Evolutionary conservation across 2,329 filamentous ascomycete species (phyloP).

Genomic region (Verticillium dahliae): DNA sequence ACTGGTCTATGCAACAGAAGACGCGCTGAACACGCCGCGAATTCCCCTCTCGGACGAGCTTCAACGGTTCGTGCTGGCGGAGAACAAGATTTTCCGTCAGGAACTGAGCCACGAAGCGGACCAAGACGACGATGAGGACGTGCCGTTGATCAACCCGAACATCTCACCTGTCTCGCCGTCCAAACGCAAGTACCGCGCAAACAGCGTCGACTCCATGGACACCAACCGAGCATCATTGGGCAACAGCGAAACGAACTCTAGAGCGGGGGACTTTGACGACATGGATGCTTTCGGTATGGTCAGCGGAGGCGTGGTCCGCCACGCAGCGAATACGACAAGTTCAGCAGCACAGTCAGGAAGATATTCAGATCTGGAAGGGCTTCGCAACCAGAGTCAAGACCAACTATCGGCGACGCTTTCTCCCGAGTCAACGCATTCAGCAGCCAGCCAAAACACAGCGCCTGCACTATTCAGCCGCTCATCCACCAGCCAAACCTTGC

Average conservation of each 20-base stretch:
- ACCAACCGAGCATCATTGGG: conserved; percentile 37
- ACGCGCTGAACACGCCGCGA: conserved; percentile 29
- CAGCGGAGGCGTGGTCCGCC: conserved; percentile 16
- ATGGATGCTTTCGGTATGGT: conserved; percentile 17
- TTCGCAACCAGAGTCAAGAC: not conserved
- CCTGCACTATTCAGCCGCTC: conserved; percentile 10
- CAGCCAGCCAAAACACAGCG: conserved; percentile 15
- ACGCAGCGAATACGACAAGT: conserved; percentile 11
- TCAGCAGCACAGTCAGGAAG: conserved; percentile 7
- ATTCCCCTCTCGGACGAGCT: conserved; percentile 29
- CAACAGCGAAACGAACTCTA: conserved; percentile 14
- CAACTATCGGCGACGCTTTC: conserved; percentile 8
- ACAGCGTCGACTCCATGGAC: conserved; percentile 39
- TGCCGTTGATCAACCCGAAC: not conserved
- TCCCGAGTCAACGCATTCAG: conserved; percentile 6
- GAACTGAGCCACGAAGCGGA: conserved; percentile 36
- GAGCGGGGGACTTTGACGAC: conserved; percentile 9
- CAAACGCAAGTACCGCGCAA: conserved; percentile 37
- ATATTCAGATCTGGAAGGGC: not conserved
- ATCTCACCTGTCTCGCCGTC: conserved; percentile 26
- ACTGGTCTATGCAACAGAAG: conserved; percentile 48
- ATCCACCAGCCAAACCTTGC: conserved; percentile 8
- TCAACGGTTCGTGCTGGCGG: conserved; percentile 41
- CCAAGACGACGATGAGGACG: conserved; percentile 9
- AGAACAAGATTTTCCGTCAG: conserved; percentile 45